Conservation (phyloP, 116 monocot genomes). For the Phalaenopsis hybrid region DNA sequence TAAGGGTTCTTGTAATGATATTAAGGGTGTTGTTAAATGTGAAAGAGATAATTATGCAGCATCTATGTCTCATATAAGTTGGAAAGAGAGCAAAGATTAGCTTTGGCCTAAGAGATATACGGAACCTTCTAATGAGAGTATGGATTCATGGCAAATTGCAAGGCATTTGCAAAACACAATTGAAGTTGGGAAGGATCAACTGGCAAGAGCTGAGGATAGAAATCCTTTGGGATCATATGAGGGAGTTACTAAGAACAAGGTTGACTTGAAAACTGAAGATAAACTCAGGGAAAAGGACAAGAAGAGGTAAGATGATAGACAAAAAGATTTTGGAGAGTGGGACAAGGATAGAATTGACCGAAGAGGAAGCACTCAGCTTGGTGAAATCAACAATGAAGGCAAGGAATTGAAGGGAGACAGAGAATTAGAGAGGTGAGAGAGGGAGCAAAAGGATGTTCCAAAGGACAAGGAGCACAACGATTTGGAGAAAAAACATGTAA, state of each 20-base stretch:
- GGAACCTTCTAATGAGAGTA: slow-evolving; percentile 37
- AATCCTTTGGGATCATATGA: slow-evolving; percentile 41
- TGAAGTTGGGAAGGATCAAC: slow-evolving; percentile 35
- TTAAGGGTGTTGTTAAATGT: slow-evolving; percentile 31
- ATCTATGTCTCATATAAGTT: slow-evolving; percentile 26
- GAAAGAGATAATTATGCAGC: slow-evolving; percentile 35
- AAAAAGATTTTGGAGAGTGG: slow-evolving; percentile 55
- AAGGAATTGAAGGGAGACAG: slow-evolving; percentile 48
- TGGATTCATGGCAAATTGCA: slow-evolving; percentile 42
- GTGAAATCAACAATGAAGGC: slow-evolving; percentile 27
- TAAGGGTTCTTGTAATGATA: slow-evolving; percentile 18
- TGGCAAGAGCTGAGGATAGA: slow-evolving; percentile 25
- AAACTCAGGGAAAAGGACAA: slow-evolving; percentile 63
- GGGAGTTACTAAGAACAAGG: slow-evolving; percentile 54
- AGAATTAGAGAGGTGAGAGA: slow-evolving; percentile 53
- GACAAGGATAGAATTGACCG: slow-evolving; percentile 62
- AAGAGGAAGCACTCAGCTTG: slow-evolving; percentile 18
- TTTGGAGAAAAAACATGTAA: slow-evolving; percentile 41
- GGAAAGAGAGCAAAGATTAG: slow-evolving; percentile 62
- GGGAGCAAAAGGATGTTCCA: slow-evolving; percentile 44
- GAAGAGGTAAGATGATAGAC: slow-evolving; percentile 58
- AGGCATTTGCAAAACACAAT: slow-evolving; percentile 25
- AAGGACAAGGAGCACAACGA: slow-evolving; percentile 54
- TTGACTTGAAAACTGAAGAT: slow-evolving; percentile 59
- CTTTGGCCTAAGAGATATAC: slow-evolving; percentile 42